Percentiles rank a stretch among this genome's conserved stretches.
phyloP scores from a whole-genome alignment of 495 filamentous ascomycete species.

The Oidiodendron maius region DNA sequence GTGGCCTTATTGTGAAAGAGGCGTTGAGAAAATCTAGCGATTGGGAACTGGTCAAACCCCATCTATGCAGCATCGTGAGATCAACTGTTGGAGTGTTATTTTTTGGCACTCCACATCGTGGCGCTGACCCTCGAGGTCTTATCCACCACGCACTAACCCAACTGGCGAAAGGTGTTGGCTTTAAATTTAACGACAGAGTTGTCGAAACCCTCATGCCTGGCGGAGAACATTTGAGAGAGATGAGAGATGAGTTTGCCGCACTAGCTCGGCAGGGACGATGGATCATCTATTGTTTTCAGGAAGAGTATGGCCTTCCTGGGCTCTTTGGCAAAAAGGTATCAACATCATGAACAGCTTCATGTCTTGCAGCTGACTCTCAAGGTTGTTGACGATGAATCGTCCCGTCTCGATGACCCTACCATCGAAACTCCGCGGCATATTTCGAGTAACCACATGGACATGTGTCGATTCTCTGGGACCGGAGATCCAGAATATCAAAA shows the following conservation, averaged over 20 bases:
- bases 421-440: neutral
- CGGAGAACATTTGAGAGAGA: neutral
- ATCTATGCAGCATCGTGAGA: constrained; percentile 22
- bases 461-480: neutral
- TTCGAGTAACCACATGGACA: neutral
- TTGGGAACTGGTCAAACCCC: neutral
- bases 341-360: neutral
- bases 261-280: neutral
- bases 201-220: neutral
- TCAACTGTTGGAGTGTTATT: constrained; percentile 30
- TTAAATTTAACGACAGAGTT: neutral
- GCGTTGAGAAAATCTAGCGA: neutral
- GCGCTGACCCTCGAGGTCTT: constrained; percentile 26
- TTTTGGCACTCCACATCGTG: constrained; percentile 34
- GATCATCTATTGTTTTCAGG: neutral
- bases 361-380: neutral
- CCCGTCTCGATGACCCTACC: neutral
- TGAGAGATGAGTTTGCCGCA: neutral
- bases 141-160: constrained; percentile 4
- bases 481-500: neutral
- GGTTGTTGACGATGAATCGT: constrained; percentile 27
- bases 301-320: neutral
- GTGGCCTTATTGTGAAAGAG: neutral
- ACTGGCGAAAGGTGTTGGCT: neutral
- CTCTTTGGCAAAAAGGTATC: neutral